Base-by-base conservation (phyloP, 2,329 filamentous ascomycete species). In the Ciborinia camelliae region DNA sequence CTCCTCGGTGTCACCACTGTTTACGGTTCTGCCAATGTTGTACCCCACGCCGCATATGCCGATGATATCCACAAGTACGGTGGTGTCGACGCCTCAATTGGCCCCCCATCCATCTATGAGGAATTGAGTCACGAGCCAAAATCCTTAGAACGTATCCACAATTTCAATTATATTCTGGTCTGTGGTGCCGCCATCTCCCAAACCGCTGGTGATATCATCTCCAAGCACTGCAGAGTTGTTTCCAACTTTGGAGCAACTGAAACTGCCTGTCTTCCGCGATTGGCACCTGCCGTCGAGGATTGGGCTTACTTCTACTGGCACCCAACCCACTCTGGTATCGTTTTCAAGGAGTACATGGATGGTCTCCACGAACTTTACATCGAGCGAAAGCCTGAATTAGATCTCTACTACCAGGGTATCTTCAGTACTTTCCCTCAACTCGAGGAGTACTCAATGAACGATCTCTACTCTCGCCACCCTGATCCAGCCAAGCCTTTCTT, bases 291-390 rank as follows among this genome's bases (percentile, higher is more conserved):
- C 7, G 55, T 67, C 10, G 64, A 67, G 15, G 69, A 72, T 55
- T 71, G 72, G 70, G 62, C 66, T 15, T 73, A 72, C 50, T 70
- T 70, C 57, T 67, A 71, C 63, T 69, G 63, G 68, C 68, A 69
- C 18, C 68, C 67, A 32, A 66, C 65, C 20, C 63, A 64, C 51
- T 65, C 64, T 30, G 67, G 67, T 28, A 66, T 66, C 28, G 48
- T 65, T 23, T 59, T 66, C 30, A 60, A 62, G 50, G 59, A 63
- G 23, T 61, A 63, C 32, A 59, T 64, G 37, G 66, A 68, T 63
- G 67, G 65, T 32, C 61, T 68, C 18, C 66, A 66, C 30, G 66
- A 69, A 50, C 55, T 66, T 9, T 64, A 64, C 47, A 52, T 66
- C 32, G 64, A 63, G 30, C 61, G 62, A 32, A 62, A 68, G 57